A percentile compares a stretch with the other conserved stretches of the same genome.
Conservation (phyloP, 106 monocot species). For the Apostasia shenzhenica region DNA sequence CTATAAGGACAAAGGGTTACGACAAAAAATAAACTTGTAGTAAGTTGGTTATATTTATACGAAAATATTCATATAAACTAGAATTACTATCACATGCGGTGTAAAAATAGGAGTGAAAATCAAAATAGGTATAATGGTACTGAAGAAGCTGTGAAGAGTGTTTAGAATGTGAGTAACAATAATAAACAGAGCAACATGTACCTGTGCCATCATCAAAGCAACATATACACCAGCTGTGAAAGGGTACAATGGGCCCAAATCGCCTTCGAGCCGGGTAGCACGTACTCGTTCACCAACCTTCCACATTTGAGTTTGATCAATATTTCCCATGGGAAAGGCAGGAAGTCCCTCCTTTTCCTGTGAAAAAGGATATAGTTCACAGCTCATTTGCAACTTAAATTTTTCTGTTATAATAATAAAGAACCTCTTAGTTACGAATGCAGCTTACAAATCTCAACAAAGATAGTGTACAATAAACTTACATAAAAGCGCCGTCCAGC, state of each 20-base stretch:
- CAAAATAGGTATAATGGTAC: no score
- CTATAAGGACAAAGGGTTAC: no score
- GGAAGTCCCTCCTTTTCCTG: conserved; percentile 89
- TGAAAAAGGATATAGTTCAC: neutral
- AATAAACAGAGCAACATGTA: neutral
- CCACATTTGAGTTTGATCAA: conserved; percentile 91
- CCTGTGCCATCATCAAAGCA: conserved; percentile 95
- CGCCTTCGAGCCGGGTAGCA: conserved; percentile 48
- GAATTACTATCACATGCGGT: no score
- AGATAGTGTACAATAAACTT: conserved; percentile 7
- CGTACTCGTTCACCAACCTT: conserved; percentile 85
- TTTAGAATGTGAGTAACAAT: neutral
- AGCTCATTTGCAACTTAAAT: neutral
- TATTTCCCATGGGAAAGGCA: conserved; percentile 90
- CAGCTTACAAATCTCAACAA: neutral
- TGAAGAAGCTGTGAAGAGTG: no score
- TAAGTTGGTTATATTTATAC: no score
- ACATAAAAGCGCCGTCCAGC: conserved; percentile 83
- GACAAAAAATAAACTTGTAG: no score
- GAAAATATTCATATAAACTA: no score
- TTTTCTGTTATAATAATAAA: neutral
- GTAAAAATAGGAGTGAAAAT: no score
- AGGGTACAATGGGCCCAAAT: conserved; percentile 76
- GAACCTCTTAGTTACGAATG: neutral
- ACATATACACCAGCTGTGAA: conserved; percentile 89